phyloP scores from a whole-genome alignment of 176 grass and related monocot species.

The Puccinellia tenuiflora region DNA sequence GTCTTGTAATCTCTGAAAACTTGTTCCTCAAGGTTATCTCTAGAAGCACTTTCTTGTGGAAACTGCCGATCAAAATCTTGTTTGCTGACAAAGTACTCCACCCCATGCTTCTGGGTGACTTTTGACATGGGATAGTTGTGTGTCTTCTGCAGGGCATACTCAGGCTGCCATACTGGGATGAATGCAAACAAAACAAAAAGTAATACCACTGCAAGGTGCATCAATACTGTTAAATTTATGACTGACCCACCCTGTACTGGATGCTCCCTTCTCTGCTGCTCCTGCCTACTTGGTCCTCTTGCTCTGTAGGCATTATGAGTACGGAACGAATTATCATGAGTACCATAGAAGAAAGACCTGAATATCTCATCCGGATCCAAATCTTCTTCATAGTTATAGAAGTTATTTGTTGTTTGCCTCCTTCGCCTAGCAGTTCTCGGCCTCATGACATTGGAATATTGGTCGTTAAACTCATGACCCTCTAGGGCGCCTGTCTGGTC shows the following conservation, averaged over 20 bases:
- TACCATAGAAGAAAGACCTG: conserved; percentile 75
- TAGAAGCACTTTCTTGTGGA: conserved; percentile 48
- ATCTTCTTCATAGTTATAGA: conserved; percentile 59
- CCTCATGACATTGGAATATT: conserved; percentile 51
- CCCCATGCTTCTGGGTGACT: conserved; percentile 55
- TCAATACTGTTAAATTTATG: conserved; percentile 39
- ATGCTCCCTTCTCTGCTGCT: conserved; percentile 44
- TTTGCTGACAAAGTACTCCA: conserved; percentile 74
- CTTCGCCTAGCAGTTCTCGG: conserved; percentile 39
- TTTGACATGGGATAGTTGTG: conserved; percentile 51
- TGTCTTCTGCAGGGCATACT: conserved; percentile 76
- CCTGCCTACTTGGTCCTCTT: conserved; percentile 43
- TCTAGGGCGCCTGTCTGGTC: conserved; percentile 57
- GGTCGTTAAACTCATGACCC: conserved; percentile 49
- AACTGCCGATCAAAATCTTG: conserved; percentile 78
- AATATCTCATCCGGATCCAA: conserved; percentile 84
- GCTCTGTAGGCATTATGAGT: conserved; percentile 36
- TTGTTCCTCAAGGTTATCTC: conserved; percentile 62
- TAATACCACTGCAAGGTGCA: conserved; percentile 50
- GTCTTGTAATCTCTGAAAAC: conserved; percentile 73
- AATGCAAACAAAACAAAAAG: conserved; percentile 52
- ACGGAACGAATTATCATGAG: conserved; percentile 43
- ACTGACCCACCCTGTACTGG: conserved; percentile 15
- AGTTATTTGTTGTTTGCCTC: conserved; percentile 43
- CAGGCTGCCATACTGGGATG: conserved; percentile 43